Percentiles rank a stretch among this genome's conserved stretches.
These are phyloP conservation scores for Talaromyces sp. DNA, from an alignment of 2,329 filamentous ascomycete species.

Conservation along the genomic window DNA sequence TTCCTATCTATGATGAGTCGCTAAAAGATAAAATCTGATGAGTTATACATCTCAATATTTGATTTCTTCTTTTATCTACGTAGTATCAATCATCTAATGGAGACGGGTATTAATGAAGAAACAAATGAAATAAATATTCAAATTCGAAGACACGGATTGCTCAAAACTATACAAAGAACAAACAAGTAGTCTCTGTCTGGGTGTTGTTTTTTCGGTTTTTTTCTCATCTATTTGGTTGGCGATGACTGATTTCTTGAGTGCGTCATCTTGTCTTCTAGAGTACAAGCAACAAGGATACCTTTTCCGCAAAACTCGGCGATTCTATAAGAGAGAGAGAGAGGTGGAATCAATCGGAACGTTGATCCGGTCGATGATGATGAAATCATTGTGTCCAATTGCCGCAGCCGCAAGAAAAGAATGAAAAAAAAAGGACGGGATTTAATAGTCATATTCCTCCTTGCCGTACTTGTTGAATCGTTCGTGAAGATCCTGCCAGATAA, in stretches of 20 bases:
- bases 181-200: slow-evolving; percentile 4
- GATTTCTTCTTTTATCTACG: background rate
- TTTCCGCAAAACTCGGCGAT: background rate
- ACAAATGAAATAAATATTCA: slow-evolving; percentile 7
- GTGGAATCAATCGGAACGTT: background rate
- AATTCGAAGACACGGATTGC: slow-evolving; percentile 9
- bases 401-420: background rate
- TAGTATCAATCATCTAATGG: background rate
- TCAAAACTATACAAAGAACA: slow-evolving; percentile 14
- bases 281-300: slow-evolving; percentile 1
- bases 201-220: background rate
- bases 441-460: slow-evolving; percentile 72
- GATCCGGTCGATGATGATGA: slow-evolving; percentile 2
- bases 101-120: background rate
- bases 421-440: slow-evolving; percentile 14
- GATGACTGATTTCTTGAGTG: background rate
- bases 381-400: background rate
- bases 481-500: slow-evolving; percentile 65
- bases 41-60: background rate
- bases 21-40: slow-evolving; percentile 1
- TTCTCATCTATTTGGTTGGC: background rate
- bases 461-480: slow-evolving; percentile 99
- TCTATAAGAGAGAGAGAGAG: background rate
- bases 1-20: background rate
- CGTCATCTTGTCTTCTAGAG: slow-evolving; percentile 6